Conservation (phyloP, 2,329 filamentous ascomycete genomes). For the Berkeleyomyces rouxiae region DNA sequence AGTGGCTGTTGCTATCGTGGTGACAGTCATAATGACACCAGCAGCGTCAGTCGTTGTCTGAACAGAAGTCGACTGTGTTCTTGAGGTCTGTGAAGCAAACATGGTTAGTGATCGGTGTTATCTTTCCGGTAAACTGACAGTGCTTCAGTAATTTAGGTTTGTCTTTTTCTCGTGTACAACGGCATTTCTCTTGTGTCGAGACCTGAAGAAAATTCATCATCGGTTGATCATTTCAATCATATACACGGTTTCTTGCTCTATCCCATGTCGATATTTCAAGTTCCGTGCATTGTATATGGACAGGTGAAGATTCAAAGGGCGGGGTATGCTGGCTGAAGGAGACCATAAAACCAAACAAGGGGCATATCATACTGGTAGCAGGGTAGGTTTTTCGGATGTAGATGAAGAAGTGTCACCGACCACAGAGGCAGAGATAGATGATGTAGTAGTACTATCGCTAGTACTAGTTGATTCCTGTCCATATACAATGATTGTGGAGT, state of each 20-base stretch:
- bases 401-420: slow-evolving; percentile 5
- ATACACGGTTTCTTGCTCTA: no score
- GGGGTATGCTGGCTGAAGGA: background rate
- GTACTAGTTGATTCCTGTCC: background rate
- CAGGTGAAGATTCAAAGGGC: background rate
- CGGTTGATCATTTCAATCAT: no score
- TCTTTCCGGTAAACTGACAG: background rate
- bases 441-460: background rate
- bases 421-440: slow-evolving; percentile 1
- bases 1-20: slow-evolving; percentile 29
- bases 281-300: no score
- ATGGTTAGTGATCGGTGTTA: slow-evolving; percentile 13
- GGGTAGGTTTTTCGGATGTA: slow-evolving; percentile 14
- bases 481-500: background rate
- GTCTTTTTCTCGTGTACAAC: background rate
- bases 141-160: background rate
- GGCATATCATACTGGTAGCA: slow-evolving; percentile 9
- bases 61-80: slow-evolving; percentile 24
- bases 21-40: slow-evolving; percentile 38
- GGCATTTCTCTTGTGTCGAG: background rate
- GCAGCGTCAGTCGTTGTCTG: slow-evolving; percentile 36
- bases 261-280: no score
- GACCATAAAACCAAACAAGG: background rate
- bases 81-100: slow-evolving; percentile 14
- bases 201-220: background rate